phyloP scores from a whole-genome alignment of 108 stramenopile species.

The Epithemia pelagica region DNA sequence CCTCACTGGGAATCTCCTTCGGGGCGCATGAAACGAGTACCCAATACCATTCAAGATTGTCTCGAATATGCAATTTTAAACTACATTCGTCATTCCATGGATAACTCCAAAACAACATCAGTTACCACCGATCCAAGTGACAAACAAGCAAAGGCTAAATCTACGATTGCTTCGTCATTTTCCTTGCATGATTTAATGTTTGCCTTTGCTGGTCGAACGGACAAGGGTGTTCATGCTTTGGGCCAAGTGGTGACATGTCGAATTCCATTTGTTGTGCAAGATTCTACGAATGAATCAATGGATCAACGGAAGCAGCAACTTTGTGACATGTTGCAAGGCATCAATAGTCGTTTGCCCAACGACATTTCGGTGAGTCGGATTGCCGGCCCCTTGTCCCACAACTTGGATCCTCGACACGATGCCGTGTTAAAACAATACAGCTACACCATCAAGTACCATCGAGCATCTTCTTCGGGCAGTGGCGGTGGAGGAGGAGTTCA shows the following conservation, averaged over 20 bases:
- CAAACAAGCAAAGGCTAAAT: conserved; percentile 1
- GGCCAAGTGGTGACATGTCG: conserved; percentile 60
- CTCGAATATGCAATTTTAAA: conserved; percentile 51
- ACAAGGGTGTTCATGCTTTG: conserved; percentile 74
- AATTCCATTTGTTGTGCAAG: conserved; percentile 32
- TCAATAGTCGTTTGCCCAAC: conserved; percentile 63
- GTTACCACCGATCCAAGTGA: conserved; percentile 19
- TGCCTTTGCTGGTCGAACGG: conserved; percentile 67
- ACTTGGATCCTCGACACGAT: conserved; percentile 59
- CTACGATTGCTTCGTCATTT: background rate
- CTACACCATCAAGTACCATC: conserved; percentile 64
- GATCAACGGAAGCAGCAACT: conserved; percentile 8
- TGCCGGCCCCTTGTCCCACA: conserved; percentile 1
- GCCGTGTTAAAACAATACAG: conserved; percentile 52
- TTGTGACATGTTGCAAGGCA: conserved; percentile 56
- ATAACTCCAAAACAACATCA: conserved; percentile 2
- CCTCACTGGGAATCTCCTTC: conserved; percentile 2
- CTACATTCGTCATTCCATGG: conserved; percentile 13
- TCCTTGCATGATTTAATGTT: conserved; percentile 26
- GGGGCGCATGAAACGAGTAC: conserved; percentile 20
- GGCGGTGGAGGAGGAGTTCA: conserved; percentile 24
- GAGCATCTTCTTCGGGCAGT: background rate
- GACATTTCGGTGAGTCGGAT: conserved; percentile 57
- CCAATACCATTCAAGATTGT: conserved; percentile 57
- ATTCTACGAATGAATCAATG: background rate